Percentiles rank a stretch among this genome's conserved stretches.
Conservation (phyloP, 2,329 filamentous ascomycete species). For the Zymoseptoria passerinii region DNA sequence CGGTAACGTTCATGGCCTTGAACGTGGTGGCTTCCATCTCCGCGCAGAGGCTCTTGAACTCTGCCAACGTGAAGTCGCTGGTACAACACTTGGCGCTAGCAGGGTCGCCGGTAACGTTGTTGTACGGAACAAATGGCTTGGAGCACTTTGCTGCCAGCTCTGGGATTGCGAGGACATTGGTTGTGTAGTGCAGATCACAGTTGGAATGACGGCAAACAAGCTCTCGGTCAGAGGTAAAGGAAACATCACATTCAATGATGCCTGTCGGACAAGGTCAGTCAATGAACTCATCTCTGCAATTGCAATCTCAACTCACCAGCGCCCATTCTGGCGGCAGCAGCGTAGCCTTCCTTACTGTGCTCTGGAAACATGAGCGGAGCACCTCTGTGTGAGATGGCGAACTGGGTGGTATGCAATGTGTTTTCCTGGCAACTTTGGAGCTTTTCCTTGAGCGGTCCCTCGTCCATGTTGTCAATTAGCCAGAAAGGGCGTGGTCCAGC, state of each 20-base stretch:
- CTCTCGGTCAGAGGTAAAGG: constrained; percentile 56
- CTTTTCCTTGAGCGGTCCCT: constrained; percentile 51
- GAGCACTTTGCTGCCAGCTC: constrained; percentile 58
- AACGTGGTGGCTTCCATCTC: constrained; percentile 61
- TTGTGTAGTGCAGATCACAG: constrained; percentile 61
- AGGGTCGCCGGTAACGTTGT: constrained; percentile 30
- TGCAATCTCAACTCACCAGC: constrained; percentile 37
- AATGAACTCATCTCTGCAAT: neutral
- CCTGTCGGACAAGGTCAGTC: constrained; percentile 7
- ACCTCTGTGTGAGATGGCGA: constrained; percentile 55
- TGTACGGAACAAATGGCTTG: constrained; percentile 48
- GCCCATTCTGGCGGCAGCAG: constrained; percentile 59
- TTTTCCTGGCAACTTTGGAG: constrained; percentile 52
- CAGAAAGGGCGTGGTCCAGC: constrained; percentile 59
- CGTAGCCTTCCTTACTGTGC: constrained; percentile 51
- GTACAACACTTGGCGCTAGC: constrained; percentile 63
- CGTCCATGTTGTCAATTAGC: constrained; percentile 55
- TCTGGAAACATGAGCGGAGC: constrained; percentile 57
- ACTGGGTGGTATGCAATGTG: constrained; percentile 44
- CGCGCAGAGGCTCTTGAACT: constrained; percentile 59
- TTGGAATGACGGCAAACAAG: constrained; percentile 62
- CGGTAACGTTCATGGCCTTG: constrained; percentile 47
- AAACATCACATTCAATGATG: constrained; percentile 59
- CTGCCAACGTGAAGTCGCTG: constrained; percentile 58
- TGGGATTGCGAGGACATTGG: constrained; percentile 55